Conservation (phyloP, 1,139 yeast genomes). For the Taphrina communis region DNA sequence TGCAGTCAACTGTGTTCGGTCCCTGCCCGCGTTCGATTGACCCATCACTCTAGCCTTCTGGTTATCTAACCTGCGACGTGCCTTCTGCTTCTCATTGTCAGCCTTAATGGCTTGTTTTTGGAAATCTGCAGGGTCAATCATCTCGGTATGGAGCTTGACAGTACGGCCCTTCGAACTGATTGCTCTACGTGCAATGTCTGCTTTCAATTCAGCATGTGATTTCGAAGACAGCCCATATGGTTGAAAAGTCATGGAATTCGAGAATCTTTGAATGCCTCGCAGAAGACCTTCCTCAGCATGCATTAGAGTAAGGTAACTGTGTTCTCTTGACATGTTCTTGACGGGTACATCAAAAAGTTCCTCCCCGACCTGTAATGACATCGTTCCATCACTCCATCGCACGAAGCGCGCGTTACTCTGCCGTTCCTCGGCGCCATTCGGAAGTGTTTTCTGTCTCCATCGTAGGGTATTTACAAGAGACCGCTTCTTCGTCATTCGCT, state of each 20-base stretch:
- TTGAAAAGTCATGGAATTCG: constrained; percentile 40
- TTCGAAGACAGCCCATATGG: constrained; percentile 34
- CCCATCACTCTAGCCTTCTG: constrained; percentile 73
- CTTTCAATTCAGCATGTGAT: constrained; percentile 53
- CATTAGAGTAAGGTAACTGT: constrained; percentile 73
- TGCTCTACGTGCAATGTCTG: constrained; percentile 78
- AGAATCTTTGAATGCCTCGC: constrained; percentile 53
- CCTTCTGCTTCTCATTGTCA: constrained; percentile 58
- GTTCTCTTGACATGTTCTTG: constrained; percentile 59
- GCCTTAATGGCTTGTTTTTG: constrained; percentile 66
- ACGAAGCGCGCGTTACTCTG: constrained; percentile 85
- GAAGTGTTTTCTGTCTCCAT: constrained; percentile 83
- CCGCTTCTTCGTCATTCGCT: constrained; percentile 27
- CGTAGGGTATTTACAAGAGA: constrained; percentile 79
- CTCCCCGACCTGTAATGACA: constrained; percentile 82
- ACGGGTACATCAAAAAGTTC: constrained; percentile 78
- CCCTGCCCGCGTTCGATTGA: constrained; percentile 59
- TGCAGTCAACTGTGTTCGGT: constrained; percentile 48
- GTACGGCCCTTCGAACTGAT: constrained; percentile 83
- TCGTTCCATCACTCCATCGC: constrained; percentile 92
- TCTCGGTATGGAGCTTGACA: constrained; percentile 78
- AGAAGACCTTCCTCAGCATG: constrained; percentile 75
- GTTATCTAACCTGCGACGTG: constrained; percentile 58
- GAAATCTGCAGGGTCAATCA: constrained; percentile 71
- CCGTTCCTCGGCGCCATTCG: constrained; percentile 62